phyloP scores from a whole-genome alignment of 2,329 filamentous ascomycete genomes.

The Aspergillus novofumigatus region DNA sequence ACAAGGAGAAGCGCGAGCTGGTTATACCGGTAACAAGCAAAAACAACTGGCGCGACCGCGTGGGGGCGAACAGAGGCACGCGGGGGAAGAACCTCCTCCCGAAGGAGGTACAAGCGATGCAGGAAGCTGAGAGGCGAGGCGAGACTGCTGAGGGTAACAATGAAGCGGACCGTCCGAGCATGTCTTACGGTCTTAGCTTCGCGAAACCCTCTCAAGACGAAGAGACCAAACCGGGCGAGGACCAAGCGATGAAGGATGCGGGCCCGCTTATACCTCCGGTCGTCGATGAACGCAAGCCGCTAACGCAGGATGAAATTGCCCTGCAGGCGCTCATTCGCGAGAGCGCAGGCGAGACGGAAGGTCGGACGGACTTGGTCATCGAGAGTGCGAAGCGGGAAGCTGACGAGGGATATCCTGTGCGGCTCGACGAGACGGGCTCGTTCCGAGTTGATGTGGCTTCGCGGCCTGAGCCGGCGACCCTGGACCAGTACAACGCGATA shows the following conservation, averaged over 20 bases:
- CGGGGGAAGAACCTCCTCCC: slow-evolving; percentile 59
- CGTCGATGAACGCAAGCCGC: slow-evolving; percentile 26
- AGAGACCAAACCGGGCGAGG: slow-evolving; percentile 18
- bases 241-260: slow-evolving; percentile 27
- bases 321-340: slow-evolving; percentile 64
- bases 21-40: slow-evolving; percentile 75
- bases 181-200: slow-evolving; percentile 53
- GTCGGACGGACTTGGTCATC: slow-evolving; percentile 52
- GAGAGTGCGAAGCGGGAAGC: slow-evolving; percentile 27
- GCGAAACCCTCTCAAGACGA: slow-evolving; percentile 26
- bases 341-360: slow-evolving; percentile 38
- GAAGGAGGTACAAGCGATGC: slow-evolving; percentile 49
- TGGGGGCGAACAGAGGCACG: slow-evolving; percentile 49
- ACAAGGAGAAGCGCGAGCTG: slow-evolving; percentile 57
- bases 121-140: slow-evolving; percentile 38
- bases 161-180: slow-evolving; percentile 50
- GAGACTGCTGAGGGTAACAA: slow-evolving; percentile 31
- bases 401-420: slow-evolving; percentile 17
- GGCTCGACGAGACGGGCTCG: slow-evolving; percentile 50
- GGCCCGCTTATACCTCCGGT: slow-evolving; percentile 4
- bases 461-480: slow-evolving; percentile 69
- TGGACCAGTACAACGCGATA: slow-evolving; percentile 82
- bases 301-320: slow-evolving; percentile 60
- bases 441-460: slow-evolving; percentile 66
- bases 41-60: slow-evolving; percentile 65